These are phyloP conservation scores for Periconia sp. DNA, from an alignment of 2,329 filamentous ascomycete genomes.

Conservation along the genomic window DNA sequence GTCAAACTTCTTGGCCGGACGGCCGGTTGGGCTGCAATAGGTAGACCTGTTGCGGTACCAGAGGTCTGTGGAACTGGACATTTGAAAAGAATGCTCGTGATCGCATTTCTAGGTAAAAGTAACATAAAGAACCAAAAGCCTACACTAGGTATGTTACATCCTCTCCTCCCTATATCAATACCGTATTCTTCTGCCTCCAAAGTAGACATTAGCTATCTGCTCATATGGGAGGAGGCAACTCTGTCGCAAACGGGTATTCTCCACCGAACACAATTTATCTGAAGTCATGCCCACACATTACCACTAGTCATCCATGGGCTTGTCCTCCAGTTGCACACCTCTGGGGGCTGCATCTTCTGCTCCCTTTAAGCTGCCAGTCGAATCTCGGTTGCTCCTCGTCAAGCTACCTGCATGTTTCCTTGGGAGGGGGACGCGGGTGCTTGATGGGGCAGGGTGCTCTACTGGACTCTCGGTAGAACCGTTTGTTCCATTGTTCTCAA, in stretches of 20 bases:
- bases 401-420: slow-evolving; percentile 44
- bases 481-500: slow-evolving; percentile 39
- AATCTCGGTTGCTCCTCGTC: slow-evolving; percentile 44
- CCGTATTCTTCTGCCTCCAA: slow-evolving; percentile 5
- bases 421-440: slow-evolving; percentile 41
- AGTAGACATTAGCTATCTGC: slow-evolving; percentile 6
- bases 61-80: too few species aligned
- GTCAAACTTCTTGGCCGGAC: slow-evolving; percentile 8
- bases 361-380: slow-evolving; percentile 47
- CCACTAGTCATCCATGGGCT: slow-evolving; percentile 75
- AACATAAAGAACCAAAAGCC: slow-evolving; percentile 23
- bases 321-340: slow-evolving; percentile 74
- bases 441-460: slow-evolving; percentile 41
- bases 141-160: slow-evolving; percentile 27
- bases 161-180: slow-evolving; percentile 2
- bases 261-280: neutral
- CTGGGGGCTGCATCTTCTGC: slow-evolving; percentile 45
- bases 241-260: neutral
- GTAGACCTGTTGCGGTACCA: too few species aligned
- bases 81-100: slow-evolving; percentile 30
- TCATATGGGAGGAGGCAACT: slow-evolving; percentile 1
- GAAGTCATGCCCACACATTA: slow-evolving; percentile 14
- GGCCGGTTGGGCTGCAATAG: too few species aligned
- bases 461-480: slow-evolving; percentile 32
- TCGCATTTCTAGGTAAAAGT: slow-evolving; percentile 30